Evolutionary conservation across 768 basidiomycete genomes (phyloP).

Genomic region (Cantharellus cinnabarinus): DNA sequence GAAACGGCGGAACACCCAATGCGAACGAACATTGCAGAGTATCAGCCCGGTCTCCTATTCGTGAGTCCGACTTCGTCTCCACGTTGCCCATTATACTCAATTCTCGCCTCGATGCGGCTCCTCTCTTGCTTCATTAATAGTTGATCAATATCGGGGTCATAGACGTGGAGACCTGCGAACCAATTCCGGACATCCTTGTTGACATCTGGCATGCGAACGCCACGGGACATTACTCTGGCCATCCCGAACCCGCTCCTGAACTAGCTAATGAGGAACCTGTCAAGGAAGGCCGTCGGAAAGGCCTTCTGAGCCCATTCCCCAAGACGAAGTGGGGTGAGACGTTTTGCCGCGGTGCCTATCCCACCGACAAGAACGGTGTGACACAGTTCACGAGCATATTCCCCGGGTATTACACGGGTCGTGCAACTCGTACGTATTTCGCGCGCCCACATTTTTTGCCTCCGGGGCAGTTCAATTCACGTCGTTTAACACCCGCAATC

Average conservation of each 20-base stretch:
- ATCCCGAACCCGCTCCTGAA: background rate
- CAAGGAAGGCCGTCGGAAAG: background rate
- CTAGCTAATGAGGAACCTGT: background rate
- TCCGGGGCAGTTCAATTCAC: background rate
- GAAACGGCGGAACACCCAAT: background rate
- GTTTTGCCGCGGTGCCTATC: background rate
- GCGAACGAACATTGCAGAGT: background rate
- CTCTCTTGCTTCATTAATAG: background rate
- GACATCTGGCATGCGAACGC: background rate
- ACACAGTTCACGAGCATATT: background rate
- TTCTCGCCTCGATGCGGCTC: background rate
- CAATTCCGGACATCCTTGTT: background rate
- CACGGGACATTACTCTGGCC: background rate
- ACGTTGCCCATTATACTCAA: background rate
- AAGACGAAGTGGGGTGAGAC: background rate
- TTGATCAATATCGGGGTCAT: background rate
- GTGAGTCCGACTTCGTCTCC: background rate
- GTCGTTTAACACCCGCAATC: background rate
- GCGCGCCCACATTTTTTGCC: background rate
- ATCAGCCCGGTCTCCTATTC: background rate
- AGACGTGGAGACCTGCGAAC: background rate
- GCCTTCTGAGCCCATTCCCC: background rate
- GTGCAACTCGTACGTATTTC: background rate
- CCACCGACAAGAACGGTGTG: conserved; percentile 1
- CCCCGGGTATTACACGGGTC: background rate